phyloP scores from a whole-genome alignment of 2,329 filamentous ascomycete species.

The Stemphylium vesicarium region DNA sequence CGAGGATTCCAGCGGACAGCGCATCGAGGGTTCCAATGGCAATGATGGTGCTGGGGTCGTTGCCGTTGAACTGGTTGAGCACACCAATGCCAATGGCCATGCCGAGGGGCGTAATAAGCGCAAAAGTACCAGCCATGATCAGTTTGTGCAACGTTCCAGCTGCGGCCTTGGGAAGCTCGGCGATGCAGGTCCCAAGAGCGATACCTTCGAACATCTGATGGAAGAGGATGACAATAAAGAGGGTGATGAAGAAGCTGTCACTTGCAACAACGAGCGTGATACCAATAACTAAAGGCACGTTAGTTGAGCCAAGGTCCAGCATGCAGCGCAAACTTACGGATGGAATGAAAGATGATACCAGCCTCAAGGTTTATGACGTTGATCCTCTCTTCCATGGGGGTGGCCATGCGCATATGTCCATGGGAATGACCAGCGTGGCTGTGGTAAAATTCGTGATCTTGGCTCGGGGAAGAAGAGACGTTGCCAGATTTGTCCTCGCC shows the following conservation, averaged over 20 bases:
- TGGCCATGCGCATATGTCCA: slow-evolving; percentile 25
- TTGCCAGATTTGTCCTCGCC: slow-evolving; percentile 22
- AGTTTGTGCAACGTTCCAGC: slow-evolving; percentile 59
- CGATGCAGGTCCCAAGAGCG: slow-evolving; percentile 74
- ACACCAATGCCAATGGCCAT: slow-evolving; percentile 83
- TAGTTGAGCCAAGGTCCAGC: neutral
- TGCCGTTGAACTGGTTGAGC: slow-evolving; percentile 73
- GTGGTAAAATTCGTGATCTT: slow-evolving; percentile 23
- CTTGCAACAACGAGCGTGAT: slow-evolving; percentile 64
- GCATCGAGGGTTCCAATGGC: slow-evolving; percentile 77
- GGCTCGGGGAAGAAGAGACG: slow-evolving; percentile 12
- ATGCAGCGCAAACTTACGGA: slow-evolving; percentile 56
- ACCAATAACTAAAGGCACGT: slow-evolving; percentile 60
- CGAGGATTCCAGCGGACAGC: slow-evolving; percentile 74
- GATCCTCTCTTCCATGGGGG: slow-evolving; percentile 55
- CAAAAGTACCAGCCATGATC: slow-evolving; percentile 68
- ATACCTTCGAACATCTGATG: slow-evolving; percentile 81
- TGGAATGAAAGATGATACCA: slow-evolving; percentile 77
- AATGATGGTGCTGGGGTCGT: slow-evolving; percentile 70
- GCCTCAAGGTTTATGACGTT: slow-evolving; percentile 73
- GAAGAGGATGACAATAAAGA: slow-evolving; percentile 72
- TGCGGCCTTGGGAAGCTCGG: slow-evolving; percentile 57
- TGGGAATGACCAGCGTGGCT: slow-evolving; percentile 29
- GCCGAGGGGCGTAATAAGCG: slow-evolving; percentile 75
- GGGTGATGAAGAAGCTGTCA: slow-evolving; percentile 59